These are phyloP conservation scores for Mimosa bimucronata DNA, from an alignment of 306 rosid genomes.

Conservation along the genomic window DNA sequence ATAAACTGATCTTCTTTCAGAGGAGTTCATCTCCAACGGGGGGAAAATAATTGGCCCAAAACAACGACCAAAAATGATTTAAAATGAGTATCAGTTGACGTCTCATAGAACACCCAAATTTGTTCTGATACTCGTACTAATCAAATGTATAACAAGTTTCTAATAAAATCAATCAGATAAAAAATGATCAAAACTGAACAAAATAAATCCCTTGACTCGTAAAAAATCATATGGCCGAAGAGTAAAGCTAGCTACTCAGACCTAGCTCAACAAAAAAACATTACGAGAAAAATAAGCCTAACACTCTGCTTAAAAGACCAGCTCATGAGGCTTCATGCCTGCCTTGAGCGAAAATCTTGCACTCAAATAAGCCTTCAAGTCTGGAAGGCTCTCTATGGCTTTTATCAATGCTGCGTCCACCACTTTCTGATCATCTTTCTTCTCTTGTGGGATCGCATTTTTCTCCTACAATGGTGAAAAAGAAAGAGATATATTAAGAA, in stretches of 20 bases:
- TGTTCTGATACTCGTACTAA: not conserved
- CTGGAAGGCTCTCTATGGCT: conserved; percentile 62
- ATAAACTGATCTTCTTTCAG: too few relatives aligned
- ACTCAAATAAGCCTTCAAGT: conserved; percentile 67
- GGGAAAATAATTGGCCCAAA: too few relatives aligned
- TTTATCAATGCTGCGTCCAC: conserved; percentile 64
- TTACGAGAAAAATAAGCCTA: not conserved
- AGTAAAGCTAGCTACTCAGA: conserved; percentile 29
- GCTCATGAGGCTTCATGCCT: conserved; percentile 85
- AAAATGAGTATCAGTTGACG: not conserved
- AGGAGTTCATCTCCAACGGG: too few relatives aligned
- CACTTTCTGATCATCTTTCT: conserved; percentile 71
- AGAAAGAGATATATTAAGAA: not conserved
- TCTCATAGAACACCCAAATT: not conserved
- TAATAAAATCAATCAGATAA: not conserved
- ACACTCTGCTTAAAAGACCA: conserved; percentile 50
- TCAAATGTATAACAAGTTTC: conserved; percentile 4
- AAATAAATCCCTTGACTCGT: conserved; percentile 10
- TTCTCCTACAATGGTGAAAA: conserved; percentile 51
- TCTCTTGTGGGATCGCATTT: conserved; percentile 63
- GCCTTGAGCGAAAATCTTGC: conserved; percentile 74
- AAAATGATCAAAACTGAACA: conserved; percentile 24
- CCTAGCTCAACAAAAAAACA: conserved; percentile 27
- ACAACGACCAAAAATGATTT: too few relatives aligned
- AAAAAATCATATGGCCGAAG: conserved; percentile 18